Base-by-base conservation (phyloP, 1,139 yeast species). In the Yamadazyma membranifaciens region DNA sequence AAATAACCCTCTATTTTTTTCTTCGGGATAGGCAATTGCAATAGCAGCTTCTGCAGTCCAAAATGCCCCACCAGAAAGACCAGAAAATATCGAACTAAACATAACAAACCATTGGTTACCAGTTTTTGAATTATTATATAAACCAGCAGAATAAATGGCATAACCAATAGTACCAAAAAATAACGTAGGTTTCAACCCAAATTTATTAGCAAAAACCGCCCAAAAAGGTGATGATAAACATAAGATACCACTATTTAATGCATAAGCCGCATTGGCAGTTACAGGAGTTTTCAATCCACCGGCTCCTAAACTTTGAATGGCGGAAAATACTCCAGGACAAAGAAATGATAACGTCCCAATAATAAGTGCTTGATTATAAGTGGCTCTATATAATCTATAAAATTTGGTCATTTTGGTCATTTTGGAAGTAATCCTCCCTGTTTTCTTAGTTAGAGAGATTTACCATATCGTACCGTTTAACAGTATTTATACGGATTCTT, bases 121-220 rank as follows among this genome's bases (percentile, higher is more conserved):
- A 34, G 48, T 47, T 36, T 47, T 51, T 11, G 54, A 47, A 38
- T 57, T 56, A 27, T 45, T 40, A 36, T 57, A 57, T 7, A 57
- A 41, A n/a, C 58, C 56, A 29, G 60, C 61, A 24, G 58, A 51
- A 45, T 49, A 57, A 24, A 56, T 30, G 6, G 49, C 51, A 41
- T 48, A 56, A 9, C 61, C 61, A 22, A 57, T 26, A 15, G 52
- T 45, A 24, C 60, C 61, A 14, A 50, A 38, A 24, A 38, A 41
- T 10, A 43, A 32, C 3, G 46, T 39, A 4, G 36, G 40, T 34
- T 45, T 45, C 5, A 51, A 34, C 29, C 56, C 52, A 26, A 35
- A 44, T 39, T 39, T 48, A 37, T 52, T 52, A 27, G 46, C 43
- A 13, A 48, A 34, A 9, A 52, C 16, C 10, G 56, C 47, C 14